Percentiles rank a stretch among this genome's conserved stretches.
Evolutionary conservation across 2,329 filamentous ascomycete species (phyloP).

Genomic region (Pestalotiopsis sp.): DNA sequence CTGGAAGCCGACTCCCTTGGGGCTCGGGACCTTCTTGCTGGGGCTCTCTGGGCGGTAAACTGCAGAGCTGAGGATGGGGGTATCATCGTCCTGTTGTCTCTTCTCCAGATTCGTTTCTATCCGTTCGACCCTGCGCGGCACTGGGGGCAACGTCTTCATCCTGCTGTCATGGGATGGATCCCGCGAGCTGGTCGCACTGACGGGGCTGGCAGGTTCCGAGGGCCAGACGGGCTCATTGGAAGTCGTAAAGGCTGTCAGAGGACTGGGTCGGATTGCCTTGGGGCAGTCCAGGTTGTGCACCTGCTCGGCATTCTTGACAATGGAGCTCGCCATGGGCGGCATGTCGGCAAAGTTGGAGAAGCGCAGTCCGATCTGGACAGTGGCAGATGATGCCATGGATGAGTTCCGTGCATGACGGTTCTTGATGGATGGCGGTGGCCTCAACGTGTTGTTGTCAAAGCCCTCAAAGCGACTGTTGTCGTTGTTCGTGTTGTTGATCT

Average conservation of each 20-base stretch:
- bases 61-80: conserved; percentile 50
- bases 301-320: conserved; percentile 35
- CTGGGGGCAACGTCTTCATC: conserved; percentile 26
- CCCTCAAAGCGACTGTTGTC: conserved; percentile 18
- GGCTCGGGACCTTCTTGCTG: conserved; percentile 43
- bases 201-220: conserved; percentile 13
- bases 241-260: conserved; percentile 25
- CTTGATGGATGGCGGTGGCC: conserved; percentile 48
- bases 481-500: conserved; percentile 20
- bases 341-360: conserved; percentile 63
- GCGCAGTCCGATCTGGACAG: conserved; percentile 72
- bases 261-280: conserved; percentile 32
- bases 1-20: conserved; percentile 45
- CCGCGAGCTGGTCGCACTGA: neutral
- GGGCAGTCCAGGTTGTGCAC: conserved; percentile 42
- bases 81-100: conserved; percentile 25
- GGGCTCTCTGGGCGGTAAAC: conserved; percentile 52
- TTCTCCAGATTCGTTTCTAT: conserved; percentile 30
- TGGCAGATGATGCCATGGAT: conserved; percentile 67
- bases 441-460: conserved; percentile 30
- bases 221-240: conserved; percentile 25
- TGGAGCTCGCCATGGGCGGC: conserved; percentile 35
- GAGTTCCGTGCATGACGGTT: conserved; percentile 58
- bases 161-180: conserved; percentile 26
- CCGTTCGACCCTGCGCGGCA: conserved; percentile 24